Percentiles rank a stretch among this genome's conserved stretches.
Evolutionary conservation across 2,329 filamentous ascomycete genomes (phyloP).

Genomic region (Westerdykella ornata): DNA sequence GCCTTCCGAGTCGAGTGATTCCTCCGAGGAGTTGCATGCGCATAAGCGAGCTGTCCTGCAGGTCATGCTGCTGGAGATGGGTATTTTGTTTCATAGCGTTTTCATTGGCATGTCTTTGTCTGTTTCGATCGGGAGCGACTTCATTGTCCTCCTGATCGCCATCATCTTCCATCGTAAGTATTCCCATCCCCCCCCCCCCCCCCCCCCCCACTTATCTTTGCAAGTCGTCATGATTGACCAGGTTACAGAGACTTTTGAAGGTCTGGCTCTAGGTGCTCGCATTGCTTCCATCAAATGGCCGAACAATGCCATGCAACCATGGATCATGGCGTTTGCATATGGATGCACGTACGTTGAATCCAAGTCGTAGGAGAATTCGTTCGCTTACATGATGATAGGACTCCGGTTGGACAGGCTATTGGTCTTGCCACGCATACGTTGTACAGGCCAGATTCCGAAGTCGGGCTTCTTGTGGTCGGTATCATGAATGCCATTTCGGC

Average conservation of each 20-base stretch:
- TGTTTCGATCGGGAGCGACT: conserved; percentile 49
- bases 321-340: conserved; percentile 74
- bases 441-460: conserved; percentile 71
- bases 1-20: background rate
- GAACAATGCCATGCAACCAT: conserved; percentile 34
- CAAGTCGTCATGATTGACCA: conserved; percentile 1
- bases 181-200: background rate
- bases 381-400: conserved; percentile 44
- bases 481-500: conserved; percentile 82
- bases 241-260: conserved; percentile 67
- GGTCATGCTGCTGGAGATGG: conserved; percentile 48
- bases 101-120: conserved; percentile 58
- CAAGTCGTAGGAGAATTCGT: conserved; percentile 2
- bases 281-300: conserved; percentile 66
- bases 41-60: conserved; percentile 30
- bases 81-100: conserved; percentile 56
- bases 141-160: conserved; percentile 53
- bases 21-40: conserved; percentile 14
- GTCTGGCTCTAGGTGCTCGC: conserved; percentile 74
- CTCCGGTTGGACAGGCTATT: conserved; percentile 76
- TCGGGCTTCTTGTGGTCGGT: conserved; percentile 73
- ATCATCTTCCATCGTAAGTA: conserved; percentile 51
- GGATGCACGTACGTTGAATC: conserved; percentile 42
- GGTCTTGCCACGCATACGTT: conserved; percentile 70
- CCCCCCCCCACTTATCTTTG: background rate